Evolutionary conservation across 352 stramenopile genomes (phyloP), one percentile per base, ranked within the genome.

Genomic region (Plasmopara halstedii): DNA sequence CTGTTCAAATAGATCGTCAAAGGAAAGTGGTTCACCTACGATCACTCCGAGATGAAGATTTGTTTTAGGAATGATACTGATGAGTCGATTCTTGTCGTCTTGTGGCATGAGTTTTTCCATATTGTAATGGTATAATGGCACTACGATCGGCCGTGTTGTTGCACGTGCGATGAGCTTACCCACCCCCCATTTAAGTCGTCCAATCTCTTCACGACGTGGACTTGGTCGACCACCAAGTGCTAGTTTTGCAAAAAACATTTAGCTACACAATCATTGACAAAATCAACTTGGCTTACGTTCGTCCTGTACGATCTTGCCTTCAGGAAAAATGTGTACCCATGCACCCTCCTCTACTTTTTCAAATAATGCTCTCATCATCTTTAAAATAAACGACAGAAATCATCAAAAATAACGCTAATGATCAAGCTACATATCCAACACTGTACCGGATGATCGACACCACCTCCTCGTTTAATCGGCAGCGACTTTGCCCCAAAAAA

Each of bases 261-360:
- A 33, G n/a, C 18, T 15, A 17, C 15, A 35, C 6, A 35, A 5
- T 3, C 31, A 17, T 35, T 29, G 25, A 29, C 14, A 40, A 17
- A 11, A 33, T 7, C 17, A 14, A 4, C 23, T 6, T 9, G 25
- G 43, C 56, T 36, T 51, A 91, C 80, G 20, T 38, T 73, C 64
- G 29, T 58, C 33, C 55, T 92, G 81, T 6, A 78, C 73, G 49
- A 92, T 89, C 47, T 88, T 86, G 43, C 83, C 83, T 64, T 95
- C 83, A 0, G 83, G 83, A 44, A 92, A 95, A 46, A 95, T 83
- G 56, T 95, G 83, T 3, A 95, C 74, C 83, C 83, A 95, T 14
- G 77, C 47, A 11, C 83, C 83, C 8, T 75, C 42, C 39, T 89
- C 65, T 15, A 89, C 70, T 44, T 89, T 87, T 33, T 95, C 57